Percentiles rank a stretch among this genome's conserved stretches.
Evolutionary conservation across 495 filamentous ascomycete species (phyloP).

Genomic region (Trichoderma asperelloides): DNA sequence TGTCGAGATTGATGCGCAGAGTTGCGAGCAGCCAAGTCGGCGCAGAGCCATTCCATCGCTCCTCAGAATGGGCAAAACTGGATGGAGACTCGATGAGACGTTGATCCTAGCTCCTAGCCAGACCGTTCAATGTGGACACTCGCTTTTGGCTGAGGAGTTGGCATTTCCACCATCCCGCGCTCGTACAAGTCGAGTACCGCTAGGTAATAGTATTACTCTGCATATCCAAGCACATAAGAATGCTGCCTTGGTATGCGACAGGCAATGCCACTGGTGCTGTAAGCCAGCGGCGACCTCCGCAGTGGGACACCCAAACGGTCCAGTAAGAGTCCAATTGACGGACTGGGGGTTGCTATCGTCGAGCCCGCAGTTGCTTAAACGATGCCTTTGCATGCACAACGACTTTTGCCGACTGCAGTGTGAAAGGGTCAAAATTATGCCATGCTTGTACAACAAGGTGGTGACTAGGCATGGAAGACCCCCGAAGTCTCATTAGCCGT

Average conservation of each 20-base stretch:
- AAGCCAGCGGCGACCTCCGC: constrained; percentile 4
- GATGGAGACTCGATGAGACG: not conserved
- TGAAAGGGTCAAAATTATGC: constrained; percentile 1
- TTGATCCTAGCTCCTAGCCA: not conserved
- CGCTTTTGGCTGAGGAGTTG: not conserved
- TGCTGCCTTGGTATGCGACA: not conserved
- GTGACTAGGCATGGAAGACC: not conserved
- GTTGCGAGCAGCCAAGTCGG: not conserved
- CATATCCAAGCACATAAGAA: not conserved
- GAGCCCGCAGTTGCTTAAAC: constrained; percentile 1
- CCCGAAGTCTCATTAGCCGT: not conserved
- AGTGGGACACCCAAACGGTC: not conserved
- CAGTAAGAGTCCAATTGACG: not conserved
- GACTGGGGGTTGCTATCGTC: not conserved
- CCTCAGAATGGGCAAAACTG: not conserved
- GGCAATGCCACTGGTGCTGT: not conserved
- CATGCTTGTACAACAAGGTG: not conserved
- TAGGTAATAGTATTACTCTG: not conserved
- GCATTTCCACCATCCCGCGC: not conserved
- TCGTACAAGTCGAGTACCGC: not conserved
- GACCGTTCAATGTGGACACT: not conserved
- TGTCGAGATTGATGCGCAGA: not conserved
- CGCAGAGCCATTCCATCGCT: not conserved
- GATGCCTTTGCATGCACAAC: constrained; percentile 2
- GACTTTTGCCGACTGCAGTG: constrained; percentile 6